Conservation (phyloP, 1,139 yeast species). For the Zygosaccharomyces pseudobailii region DNA sequence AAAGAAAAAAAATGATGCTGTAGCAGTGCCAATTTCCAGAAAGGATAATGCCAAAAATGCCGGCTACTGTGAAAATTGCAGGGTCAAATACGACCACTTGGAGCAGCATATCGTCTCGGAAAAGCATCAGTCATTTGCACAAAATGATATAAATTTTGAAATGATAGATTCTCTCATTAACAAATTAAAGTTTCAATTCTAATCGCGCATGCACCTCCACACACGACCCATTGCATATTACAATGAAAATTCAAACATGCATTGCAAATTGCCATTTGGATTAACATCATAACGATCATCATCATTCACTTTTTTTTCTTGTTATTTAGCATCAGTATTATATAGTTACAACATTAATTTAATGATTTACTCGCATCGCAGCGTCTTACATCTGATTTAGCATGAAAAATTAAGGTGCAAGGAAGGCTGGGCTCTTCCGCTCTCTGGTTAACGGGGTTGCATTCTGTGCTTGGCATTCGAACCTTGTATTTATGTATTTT, state of each 20-base stretch:
- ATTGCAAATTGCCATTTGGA: not conserved
- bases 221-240: not conserved
- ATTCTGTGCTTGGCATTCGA: too few relatives aligned
- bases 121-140: constrained; percentile 78
- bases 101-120: constrained; percentile 68
- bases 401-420: not conserved
- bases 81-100: constrained; percentile 76
- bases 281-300: not conserved
- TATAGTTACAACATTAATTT: not conserved
- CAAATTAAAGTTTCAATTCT: constrained; percentile 38
- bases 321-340: not conserved
- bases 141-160: constrained; percentile 62
- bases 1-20: constrained; percentile 4
- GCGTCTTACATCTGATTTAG: not conserved
- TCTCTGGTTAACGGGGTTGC: too few relatives aligned
- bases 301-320: not conserved
- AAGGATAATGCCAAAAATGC: constrained; percentile 27
- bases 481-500: too few relatives aligned
- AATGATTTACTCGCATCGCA: not conserved
- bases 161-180: constrained; percentile 69
- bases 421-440: too few relatives aligned
- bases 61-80: constrained; percentile 93
- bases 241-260: not conserved
- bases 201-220: constrained; percentile 3
- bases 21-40: constrained; percentile 8